phyloP scores from a whole-genome alignment of 441 rosid species.

The Melastoma candidum region DNA sequence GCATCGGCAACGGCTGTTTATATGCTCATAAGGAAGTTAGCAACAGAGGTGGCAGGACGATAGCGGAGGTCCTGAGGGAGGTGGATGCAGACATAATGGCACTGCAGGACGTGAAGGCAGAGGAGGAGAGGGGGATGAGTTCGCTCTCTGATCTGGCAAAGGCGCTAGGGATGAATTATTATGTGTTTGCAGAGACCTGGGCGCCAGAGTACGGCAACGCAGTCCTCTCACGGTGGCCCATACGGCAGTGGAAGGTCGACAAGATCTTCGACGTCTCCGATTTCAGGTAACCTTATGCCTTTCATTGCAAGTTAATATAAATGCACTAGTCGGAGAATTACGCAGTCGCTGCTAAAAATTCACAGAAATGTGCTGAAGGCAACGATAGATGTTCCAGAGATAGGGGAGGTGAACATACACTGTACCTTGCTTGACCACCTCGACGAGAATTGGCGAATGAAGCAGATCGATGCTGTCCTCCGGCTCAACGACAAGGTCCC shows the following conservation, averaged over 20 bases:
- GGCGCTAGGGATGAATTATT: constrained; percentile 62
- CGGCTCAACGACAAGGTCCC: constrained; percentile 40
- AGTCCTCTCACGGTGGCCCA: constrained; percentile 80
- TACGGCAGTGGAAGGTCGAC: constrained; percentile 50
- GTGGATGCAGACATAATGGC: constrained; percentile 79
- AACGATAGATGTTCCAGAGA: constrained; percentile 56
- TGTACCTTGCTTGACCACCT: constrained; percentile 91
- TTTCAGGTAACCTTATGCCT: constrained; percentile 41
- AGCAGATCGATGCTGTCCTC: constrained; percentile 70
- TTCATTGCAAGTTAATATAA: no score
- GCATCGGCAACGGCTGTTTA: neutral
- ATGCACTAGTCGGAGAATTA: no score
- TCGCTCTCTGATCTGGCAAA: constrained; percentile 85
- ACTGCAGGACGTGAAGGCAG: constrained; percentile 92
- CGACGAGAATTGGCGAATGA: constrained; percentile 90
- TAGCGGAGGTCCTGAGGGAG: constrained; percentile 65
- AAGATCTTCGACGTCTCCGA: constrained; percentile 80
- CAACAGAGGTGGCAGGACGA: constrained; percentile 30
- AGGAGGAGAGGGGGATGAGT: constrained; percentile 81
- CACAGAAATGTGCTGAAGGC: constrained; percentile 81
- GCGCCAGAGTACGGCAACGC: constrained; percentile 98
- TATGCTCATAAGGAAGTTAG: neutral
- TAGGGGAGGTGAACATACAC: constrained; percentile 73
- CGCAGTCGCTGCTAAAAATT: no score
- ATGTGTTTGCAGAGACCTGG: constrained; percentile 96